Evolutionary conservation across 208 protist species (phyloP).

Genomic region (Acanthamoeba quina): DNA sequence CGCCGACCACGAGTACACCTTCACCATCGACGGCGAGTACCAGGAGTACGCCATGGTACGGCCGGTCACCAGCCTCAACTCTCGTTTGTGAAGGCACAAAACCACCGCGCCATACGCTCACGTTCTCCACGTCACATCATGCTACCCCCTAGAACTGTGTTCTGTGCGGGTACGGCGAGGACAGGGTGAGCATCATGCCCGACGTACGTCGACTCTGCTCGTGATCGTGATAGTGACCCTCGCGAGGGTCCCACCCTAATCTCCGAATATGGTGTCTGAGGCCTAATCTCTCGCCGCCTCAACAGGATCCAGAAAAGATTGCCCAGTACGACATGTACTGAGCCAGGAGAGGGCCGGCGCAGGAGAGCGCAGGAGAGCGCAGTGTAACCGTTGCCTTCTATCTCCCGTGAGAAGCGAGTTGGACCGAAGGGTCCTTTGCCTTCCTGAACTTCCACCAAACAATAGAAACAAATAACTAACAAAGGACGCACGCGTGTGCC

Average conservation of each 20-base stretch:
- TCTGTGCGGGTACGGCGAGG: conserved; percentile 54
- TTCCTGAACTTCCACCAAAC: too few relatives aligned
- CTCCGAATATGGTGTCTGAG: not conserved
- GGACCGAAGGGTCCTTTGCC: too few relatives aligned
- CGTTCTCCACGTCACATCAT: not conserved
- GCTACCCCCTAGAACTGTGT: not conserved
- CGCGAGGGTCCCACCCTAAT: not conserved
- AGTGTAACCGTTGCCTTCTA: too few relatives aligned
- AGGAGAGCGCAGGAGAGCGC: too few relatives aligned
- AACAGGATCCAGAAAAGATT: not conserved
- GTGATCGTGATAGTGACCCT: too few relatives aligned
- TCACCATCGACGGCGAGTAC: conserved; percentile 60
- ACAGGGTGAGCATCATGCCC: conserved; percentile 44
- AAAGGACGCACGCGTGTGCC: too few relatives aligned
- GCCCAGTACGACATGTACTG: conserved; percentile 24
- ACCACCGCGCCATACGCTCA: not conserved
- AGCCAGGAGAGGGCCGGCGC: not conserved
- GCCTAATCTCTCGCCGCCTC: not conserved
- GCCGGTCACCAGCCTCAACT: not conserved
- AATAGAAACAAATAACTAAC: too few relatives aligned
- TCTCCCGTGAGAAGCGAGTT: too few relatives aligned
- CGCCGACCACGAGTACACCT: conserved; percentile 60
- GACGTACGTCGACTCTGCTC: conserved; percentile 9
- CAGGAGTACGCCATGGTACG: conserved; percentile 45
- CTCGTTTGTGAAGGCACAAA: not conserved